phyloP scores from a whole-genome alignment of 169 alveolate genomes.

The Plasmodium relictum region DNA sequence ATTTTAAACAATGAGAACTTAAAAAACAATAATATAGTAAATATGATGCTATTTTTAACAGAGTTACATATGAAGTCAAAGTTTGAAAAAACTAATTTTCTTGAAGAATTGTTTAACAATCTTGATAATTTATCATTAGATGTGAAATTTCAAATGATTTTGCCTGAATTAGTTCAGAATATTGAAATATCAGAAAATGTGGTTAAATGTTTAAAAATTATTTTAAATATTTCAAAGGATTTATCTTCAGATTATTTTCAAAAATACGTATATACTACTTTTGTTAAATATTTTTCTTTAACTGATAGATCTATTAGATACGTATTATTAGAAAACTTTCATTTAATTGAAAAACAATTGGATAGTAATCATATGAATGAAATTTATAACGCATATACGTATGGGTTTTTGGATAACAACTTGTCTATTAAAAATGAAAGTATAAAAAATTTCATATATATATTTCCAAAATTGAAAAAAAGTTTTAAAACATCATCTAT shows the following conservation, averaged over 20 bases:
- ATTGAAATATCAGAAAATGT: slow-evolving; percentile 54
- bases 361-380: slow-evolving; percentile 49
- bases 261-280: slow-evolving; percentile 20
- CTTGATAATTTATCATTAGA: slow-evolving; percentile 76
- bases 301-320: slow-evolving; percentile 62
- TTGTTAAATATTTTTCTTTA: slow-evolving; percentile 39
- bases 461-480: slow-evolving; percentile 80
- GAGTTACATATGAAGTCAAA: slow-evolving; percentile 81
- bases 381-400: slow-evolving; percentile 35
- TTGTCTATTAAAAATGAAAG: slow-evolving; percentile 83
- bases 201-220: slow-evolving; percentile 43
- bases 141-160: slow-evolving; percentile 73
- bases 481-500: slow-evolving; percentile 66
- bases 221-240: slow-evolving; percentile 50
- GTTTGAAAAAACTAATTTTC: slow-evolving; percentile 71
- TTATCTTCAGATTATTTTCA: slow-evolving; percentile 30
- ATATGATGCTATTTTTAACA: slow-evolving; percentile 78
- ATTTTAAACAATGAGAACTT: slow-evolving; percentile 78
- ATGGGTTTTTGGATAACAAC: slow-evolving; percentile 83
- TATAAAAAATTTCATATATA: slow-evolving; percentile 80
- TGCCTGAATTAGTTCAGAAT: slow-evolving; percentile 68
- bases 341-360: slow-evolving; percentile 23
- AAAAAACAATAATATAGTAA: slow-evolving; percentile 52
- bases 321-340: slow-evolving; percentile 45
- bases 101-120: slow-evolving; percentile 69